A percentile compares a stretch with the other conserved stretches of the same genome.
phyloP scores from a whole-genome alignment of 306 rosid species.

The Mimosa bimucronata region DNA sequence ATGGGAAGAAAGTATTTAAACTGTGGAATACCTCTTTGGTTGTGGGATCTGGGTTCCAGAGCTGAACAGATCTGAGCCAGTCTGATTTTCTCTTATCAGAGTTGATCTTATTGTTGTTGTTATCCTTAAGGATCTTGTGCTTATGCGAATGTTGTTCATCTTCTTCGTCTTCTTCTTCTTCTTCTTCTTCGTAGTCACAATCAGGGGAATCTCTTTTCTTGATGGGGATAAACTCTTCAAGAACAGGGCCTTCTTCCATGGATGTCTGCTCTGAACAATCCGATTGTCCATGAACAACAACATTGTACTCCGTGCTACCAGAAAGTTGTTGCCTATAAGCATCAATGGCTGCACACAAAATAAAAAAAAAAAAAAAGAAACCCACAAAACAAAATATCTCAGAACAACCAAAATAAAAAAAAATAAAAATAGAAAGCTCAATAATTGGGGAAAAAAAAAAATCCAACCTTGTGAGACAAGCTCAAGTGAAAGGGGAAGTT shows the following conservation, averaged over 20 bases:
- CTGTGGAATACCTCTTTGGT: constrained; percentile 54
- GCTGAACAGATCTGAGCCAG: constrained; percentile 93
- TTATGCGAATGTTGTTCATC: constrained; percentile 52
- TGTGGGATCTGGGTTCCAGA: constrained; percentile 73
- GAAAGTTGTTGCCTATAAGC: constrained; percentile 60
- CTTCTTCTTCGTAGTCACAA: constrained; percentile 24
- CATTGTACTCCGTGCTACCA: constrained; percentile 63
- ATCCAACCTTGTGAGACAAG: constrained; percentile 75
- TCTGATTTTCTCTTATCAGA: constrained; percentile 63
- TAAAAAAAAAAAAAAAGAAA: neutral
- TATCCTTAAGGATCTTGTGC: constrained; percentile 23
- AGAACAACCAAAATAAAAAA: neutral
- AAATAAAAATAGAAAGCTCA: neutral
- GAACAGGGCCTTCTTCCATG: constrained; percentile 54
- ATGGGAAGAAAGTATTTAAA: too few relatives aligned
- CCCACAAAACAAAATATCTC: too few relatives aligned
- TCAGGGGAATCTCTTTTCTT: constrained; percentile 55
- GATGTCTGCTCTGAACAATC: constrained; percentile 87
- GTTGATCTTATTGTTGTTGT: neutral
- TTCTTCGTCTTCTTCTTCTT: constrained; percentile 7
- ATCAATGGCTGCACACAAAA: constrained; percentile 63
- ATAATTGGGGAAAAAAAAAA: neutral
- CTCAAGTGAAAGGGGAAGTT: constrained; percentile 84
- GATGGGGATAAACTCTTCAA: constrained; percentile 85
- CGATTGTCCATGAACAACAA: constrained; percentile 62